Evolutionary conservation across 192 early-diverging fungal genomes (phyloP).

Genomic region (Rhizophagus clarus): DNA sequence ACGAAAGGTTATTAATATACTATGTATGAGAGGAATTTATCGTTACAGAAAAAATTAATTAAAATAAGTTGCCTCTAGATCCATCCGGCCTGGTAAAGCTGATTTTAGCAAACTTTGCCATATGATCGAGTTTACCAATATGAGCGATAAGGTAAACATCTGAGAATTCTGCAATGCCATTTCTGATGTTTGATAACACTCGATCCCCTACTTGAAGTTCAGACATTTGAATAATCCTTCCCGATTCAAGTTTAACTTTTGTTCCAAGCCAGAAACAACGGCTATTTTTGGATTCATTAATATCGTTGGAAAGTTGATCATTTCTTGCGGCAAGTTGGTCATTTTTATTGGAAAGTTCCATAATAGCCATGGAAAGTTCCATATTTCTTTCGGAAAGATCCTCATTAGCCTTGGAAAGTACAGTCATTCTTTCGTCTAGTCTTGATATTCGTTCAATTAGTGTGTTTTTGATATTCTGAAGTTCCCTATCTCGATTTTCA

Average conservation of each 20-base stretch:
- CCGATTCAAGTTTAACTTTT: not conserved
- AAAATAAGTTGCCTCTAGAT: not conserved
- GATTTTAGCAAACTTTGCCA: not conserved
- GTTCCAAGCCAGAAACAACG: not conserved
- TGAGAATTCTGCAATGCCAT: not conserved
- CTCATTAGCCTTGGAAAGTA: too few species aligned
- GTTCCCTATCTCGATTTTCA: not conserved
- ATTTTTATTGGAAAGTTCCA: not conserved
- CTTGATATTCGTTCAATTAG: too few species aligned
- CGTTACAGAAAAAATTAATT: not conserved
- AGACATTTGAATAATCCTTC: not conserved
- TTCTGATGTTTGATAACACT: not conserved
- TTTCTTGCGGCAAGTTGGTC: not conserved
- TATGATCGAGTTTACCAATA: not conserved
- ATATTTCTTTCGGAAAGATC: not conserved
- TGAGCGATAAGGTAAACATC: not conserved
- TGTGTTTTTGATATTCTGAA: not conserved
- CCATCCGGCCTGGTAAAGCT: not conserved
- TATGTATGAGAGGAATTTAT: too few species aligned
- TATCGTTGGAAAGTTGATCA: too few species aligned
- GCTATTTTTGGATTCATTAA: too few species aligned
- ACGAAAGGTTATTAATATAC: not conserved
- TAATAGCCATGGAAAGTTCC: too few species aligned
- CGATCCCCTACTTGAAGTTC: conserved; percentile 2
- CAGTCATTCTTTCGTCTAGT: too few species aligned